Conservation (phyloP, 306 rosid species). For the Casuarina glauca region DNA sequence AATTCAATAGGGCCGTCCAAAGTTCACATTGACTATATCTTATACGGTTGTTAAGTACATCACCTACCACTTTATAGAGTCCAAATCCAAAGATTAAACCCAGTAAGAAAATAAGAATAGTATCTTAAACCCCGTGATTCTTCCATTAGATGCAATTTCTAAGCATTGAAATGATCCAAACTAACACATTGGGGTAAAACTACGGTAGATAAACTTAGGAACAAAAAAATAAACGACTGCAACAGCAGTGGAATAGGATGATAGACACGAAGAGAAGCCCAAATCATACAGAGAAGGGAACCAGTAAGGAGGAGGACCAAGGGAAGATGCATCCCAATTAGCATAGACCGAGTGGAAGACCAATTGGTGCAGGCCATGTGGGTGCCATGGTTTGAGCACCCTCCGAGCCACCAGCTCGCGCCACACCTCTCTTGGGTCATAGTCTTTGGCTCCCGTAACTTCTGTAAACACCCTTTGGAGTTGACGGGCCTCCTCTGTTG, state of each 20-base stretch:
- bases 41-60: too few relatives aligned
- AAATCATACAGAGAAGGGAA: slow-evolving; percentile 70
- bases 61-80: too few relatives aligned
- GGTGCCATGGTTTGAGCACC: slow-evolving; percentile 61
- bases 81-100: too few relatives aligned
- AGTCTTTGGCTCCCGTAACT: slow-evolving; percentile 16
- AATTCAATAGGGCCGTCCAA: too few relatives aligned
- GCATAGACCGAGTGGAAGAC: slow-evolving; percentile 56
- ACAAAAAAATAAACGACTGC: background rate
- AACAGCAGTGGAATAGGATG: background rate
- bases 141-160: too few relatives aligned
- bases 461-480: slow-evolving; percentile 30
- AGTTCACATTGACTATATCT: too few relatives aligned
- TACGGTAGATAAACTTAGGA: too few relatives aligned
- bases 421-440: slow-evolving; percentile 52
- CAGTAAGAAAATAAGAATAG: too few relatives aligned
- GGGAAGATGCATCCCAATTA: slow-evolving; percentile 33
- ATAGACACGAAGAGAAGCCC: background rate
- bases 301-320: slow-evolving; percentile 68
- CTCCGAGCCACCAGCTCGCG: slow-evolving; percentile 50
- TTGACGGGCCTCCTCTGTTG: slow-evolving; percentile 45
- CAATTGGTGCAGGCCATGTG: slow-evolving; percentile 59
- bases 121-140: too few relatives aligned
- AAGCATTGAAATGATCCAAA: too few relatives aligned
- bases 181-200: too few relatives aligned